phyloP scores from a whole-genome alignment of 2,329 filamentous ascomycete genomes.

The Onygena corvina region DNA sequence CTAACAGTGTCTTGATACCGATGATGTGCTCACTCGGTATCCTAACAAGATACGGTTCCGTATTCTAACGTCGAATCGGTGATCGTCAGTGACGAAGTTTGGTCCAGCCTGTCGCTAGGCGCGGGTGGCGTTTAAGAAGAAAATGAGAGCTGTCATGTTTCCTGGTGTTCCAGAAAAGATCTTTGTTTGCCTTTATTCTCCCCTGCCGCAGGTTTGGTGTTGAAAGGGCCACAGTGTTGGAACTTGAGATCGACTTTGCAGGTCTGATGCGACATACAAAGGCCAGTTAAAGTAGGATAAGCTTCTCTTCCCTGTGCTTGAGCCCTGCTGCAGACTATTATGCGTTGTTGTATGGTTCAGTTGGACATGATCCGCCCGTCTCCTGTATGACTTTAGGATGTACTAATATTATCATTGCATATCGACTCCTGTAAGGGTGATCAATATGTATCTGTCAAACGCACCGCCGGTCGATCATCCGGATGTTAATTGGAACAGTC shows the following conservation, averaged over 20 bases:
- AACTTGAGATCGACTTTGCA: background rate
- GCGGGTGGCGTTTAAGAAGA: background rate
- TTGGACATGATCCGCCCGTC: slow-evolving; percentile 1
- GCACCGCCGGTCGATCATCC: background rate
- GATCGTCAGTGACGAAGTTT: too few relatives aligned
- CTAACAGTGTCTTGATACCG: too few relatives aligned
- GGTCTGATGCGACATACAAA: background rate
- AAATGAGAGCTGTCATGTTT: background rate
- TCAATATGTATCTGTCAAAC: background rate
- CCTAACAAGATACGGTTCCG: too few relatives aligned
- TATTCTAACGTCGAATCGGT: too few relatives aligned
- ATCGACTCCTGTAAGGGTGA: background rate
- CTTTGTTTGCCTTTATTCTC: background rate
- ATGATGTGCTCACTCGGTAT: too few relatives aligned
- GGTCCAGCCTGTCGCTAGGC: background rate
- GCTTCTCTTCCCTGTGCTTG: background rate
- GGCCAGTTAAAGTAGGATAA: background rate
- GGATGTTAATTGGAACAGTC: background rate
- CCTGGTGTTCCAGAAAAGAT: background rate
- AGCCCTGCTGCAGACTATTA: background rate
- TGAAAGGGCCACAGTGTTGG: background rate
- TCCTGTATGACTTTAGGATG: background rate
- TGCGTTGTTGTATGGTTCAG: background rate
- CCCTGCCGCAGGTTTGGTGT: background rate
- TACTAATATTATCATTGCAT: background rate